These are phyloP conservation scores for Keqinozyma sinolaborantium DNA, from an alignment of 1,139 yeast genomes.

Conservation along the genomic window DNA sequence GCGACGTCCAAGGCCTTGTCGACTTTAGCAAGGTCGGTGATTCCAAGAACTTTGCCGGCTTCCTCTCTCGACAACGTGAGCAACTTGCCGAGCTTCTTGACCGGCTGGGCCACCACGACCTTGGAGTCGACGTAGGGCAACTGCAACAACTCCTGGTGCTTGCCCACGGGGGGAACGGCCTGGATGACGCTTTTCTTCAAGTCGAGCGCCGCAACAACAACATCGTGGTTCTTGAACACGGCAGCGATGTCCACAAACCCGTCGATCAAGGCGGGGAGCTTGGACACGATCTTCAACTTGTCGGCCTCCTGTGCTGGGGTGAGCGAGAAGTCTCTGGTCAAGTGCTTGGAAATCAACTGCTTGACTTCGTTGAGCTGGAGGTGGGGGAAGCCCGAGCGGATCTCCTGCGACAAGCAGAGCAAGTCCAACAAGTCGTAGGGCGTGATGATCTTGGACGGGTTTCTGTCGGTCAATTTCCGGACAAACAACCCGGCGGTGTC, in stretches of 20 bases:
- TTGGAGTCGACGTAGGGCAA: slow-evolving; percentile 65
- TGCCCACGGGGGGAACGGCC: slow-evolving; percentile 63
- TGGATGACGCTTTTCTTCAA: slow-evolving; percentile 73
- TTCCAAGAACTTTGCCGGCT: slow-evolving; percentile 55
- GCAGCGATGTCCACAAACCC: slow-evolving; percentile 82
- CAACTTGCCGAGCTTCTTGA: slow-evolving; percentile 65
- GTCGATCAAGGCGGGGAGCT: slow-evolving; percentile 61
- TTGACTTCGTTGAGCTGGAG: slow-evolving; percentile 46
- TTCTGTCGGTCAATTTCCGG: slow-evolving; percentile 62
- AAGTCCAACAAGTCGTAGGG: slow-evolving; percentile 58
- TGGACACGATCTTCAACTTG: slow-evolving; percentile 56
- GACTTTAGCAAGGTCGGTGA: slow-evolving; percentile 42
- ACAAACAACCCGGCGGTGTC: slow-evolving; percentile 76
- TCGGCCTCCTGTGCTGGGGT: slow-evolving; percentile 29
- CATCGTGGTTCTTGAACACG: slow-evolving; percentile 69
- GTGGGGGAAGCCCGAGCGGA: slow-evolving; percentile 28
- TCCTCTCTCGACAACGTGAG: slow-evolving; percentile 55
- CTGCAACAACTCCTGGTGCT: slow-evolving; percentile 68
- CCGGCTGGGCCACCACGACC: slow-evolving; percentile 38
- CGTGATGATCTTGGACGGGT: slow-evolving; percentile 71
- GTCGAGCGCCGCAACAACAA: slow-evolving; percentile 59
- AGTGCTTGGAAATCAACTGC: slow-evolving; percentile 51
- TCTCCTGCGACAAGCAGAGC: slow-evolving; percentile 65
- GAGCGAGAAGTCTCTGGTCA: slow-evolving; percentile 43
- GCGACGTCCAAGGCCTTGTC: slow-evolving; percentile 58